These are phyloP conservation scores for Polychytrium aggregatum DNA, from an alignment of 192 early-diverging fungal species.

Conservation along the genomic window DNA sequence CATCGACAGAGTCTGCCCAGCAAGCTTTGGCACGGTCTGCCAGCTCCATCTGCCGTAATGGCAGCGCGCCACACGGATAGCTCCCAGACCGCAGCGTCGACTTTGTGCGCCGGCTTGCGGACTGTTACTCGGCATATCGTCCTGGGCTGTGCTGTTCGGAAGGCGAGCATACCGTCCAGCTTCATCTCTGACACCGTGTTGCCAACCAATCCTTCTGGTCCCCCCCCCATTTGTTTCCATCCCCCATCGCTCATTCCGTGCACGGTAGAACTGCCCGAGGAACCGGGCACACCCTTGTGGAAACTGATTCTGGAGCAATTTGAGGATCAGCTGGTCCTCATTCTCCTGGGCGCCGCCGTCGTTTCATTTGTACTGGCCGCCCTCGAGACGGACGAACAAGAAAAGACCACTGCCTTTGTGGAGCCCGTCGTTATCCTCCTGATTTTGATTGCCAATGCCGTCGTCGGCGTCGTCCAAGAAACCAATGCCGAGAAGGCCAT, in stretches of 20 bases:
- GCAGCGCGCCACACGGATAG: no score
- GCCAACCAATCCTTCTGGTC: no score
- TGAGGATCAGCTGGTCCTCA: constrained; percentile 96
- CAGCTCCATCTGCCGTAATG: no score
- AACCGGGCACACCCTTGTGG: constrained; percentile 83
- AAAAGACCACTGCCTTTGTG: constrained; percentile 76
- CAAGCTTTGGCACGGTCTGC: no score
- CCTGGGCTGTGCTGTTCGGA: no score
- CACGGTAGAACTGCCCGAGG: constrained; percentile 68
- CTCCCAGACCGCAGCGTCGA: no score
- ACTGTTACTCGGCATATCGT: no score
- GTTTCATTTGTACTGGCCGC: constrained; percentile 89
- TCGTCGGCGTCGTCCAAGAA: constrained; percentile 95
- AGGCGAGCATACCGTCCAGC: no score
- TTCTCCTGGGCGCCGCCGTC: constrained; percentile 79
- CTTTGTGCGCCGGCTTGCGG: no score
- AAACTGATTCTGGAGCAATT: constrained; percentile 94
- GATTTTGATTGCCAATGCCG: constrained; percentile 95
- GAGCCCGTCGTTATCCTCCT: constrained; percentile 97
- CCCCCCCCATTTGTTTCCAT: not conserved
- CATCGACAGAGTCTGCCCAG: no score
- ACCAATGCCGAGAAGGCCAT: constrained; percentile 95
- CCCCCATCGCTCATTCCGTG: not conserved
- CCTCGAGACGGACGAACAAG: constrained; percentile 61
- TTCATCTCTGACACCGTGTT: no score